Conservation (phyloP, 2,329 filamentous ascomycete genomes). For the Conoideocrella luteorostrata region DNA sequence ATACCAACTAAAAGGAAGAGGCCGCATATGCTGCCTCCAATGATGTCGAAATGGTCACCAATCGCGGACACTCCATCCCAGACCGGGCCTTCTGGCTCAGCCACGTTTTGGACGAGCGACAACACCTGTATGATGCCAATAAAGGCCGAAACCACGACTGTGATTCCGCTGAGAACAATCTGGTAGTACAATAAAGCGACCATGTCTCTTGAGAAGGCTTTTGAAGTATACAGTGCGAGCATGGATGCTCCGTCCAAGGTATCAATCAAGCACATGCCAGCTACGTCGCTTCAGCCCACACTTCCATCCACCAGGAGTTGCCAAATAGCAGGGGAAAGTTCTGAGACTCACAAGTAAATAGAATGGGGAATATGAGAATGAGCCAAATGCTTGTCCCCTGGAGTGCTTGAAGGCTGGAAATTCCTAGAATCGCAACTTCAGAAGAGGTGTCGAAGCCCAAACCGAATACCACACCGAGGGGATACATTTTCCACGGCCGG, state of each 20-base stretch:
- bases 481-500: constrained; percentile 92
- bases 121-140: constrained; percentile 84
- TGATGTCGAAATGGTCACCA: constrained; percentile 76
- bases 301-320: no score
- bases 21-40: constrained; percentile 81
- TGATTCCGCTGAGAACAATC: constrained; percentile 76
- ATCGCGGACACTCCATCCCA: constrained; percentile 80
- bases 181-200: constrained; percentile 95
- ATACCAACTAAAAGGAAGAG: constrained; percentile 73
- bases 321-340: neutral
- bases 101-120: constrained; percentile 69
- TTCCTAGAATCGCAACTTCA: constrained; percentile 86
- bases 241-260: constrained; percentile 90
- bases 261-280: constrained; percentile 91
- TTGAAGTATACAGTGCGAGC: constrained; percentile 87
- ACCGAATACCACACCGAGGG: constrained; percentile 80
- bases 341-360: constrained; percentile 68
- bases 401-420: constrained; percentile 79
- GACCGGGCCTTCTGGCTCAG: constrained; percentile 66
- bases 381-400: constrained; percentile 88
- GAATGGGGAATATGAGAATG: constrained; percentile 81
- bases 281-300: constrained; percentile 32
- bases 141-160: constrained; percentile 74
- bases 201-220: constrained; percentile 67
- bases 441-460: constrained; percentile 94